Evolutionary conservation across 1,284 basidiomycete species (phyloP).

Genomic region (Ceratobasidium sp.): DNA sequence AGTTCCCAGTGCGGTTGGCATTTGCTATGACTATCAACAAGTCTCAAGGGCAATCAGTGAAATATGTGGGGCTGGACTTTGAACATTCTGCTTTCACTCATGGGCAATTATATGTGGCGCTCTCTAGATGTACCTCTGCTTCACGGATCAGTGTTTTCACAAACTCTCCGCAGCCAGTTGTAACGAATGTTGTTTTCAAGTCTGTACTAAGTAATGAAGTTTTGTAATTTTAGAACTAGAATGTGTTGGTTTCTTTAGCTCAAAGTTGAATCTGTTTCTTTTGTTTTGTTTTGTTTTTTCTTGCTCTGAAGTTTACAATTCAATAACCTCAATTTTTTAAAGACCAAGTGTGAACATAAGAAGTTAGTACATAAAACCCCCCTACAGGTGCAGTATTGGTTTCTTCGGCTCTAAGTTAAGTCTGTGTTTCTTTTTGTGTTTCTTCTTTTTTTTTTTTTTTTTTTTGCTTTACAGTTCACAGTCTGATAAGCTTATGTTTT

Average conservation of each 20-base stretch:
- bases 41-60: conserved; percentile 61
- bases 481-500: too few species aligned
- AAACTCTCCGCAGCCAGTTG: conserved; percentile 50
- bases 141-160: conserved; percentile 47
- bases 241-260: background rate
- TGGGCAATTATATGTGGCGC: conserved; percentile 51
- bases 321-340: too few species aligned
- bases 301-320: background rate
- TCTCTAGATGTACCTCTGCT: conserved; percentile 46
- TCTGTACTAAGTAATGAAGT: conserved; percentile 18
- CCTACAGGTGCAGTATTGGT: too few species aligned
- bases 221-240: too few species aligned
- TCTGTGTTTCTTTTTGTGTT: too few species aligned
- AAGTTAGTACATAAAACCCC: too few species aligned
- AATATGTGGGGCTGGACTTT: conserved; percentile 49
- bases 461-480: too few species aligned
- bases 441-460: too few species aligned
- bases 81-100: conserved; percentile 43
- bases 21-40: conserved; percentile 64
- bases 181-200: conserved; percentile 33
- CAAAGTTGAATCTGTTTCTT: background rate
- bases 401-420: too few species aligned
- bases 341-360: too few species aligned
- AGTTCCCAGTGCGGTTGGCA: conserved; percentile 61
- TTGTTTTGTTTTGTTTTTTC: conserved; percentile 1